Base-by-base conservation (phyloP, 495 filamentous ascomycete species). In the Talaromyces thailandensis region DNA sequence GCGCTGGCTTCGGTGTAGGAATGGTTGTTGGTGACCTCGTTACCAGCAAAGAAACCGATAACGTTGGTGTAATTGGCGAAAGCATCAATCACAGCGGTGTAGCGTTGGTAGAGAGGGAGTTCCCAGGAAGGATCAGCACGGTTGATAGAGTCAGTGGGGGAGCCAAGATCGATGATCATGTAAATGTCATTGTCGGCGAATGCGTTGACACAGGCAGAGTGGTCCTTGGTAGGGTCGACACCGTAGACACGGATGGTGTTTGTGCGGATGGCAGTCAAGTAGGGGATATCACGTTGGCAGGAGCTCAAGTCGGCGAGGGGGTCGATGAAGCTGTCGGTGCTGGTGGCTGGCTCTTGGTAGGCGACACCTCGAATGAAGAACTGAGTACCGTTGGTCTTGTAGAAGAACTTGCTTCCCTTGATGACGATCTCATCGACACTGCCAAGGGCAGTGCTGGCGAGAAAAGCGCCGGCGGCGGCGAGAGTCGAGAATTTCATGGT, bases 21-120 rank as follows among this genome's bases (percentile, higher is more conserved):
- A 43, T 80, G 74, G 63, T 84, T 82, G 79, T 98, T 97, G 66
- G 91, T 89, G 62, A 98, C 93, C 74, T 98, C 94, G 72, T 98
- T 98, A 58, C 94, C 94, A 26, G 93, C 90, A 73, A 98, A 97
- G 84, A 97, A 98, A 64, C 94, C 94, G 57, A 98, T 82, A 50
- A 87, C 84, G 73, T 98, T 98, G 73, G 79, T 84, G 75, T 96
- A 97, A 64, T 86, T 76, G 52, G 81, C 76, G 60, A 98, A 75
- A 52, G 83, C 82, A 69, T 98, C 92, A 48, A 98, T 79, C 29
- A 98, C 94, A 14, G 67, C 75, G 63, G 88, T 91, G 78, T 98
- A 98, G 43, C 89, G 86, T 4, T 79, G 71, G 73, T 86, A 95
- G 60, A 97, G 79, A 1, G 80, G 78, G 55, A 85, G 82, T 61